Conservation (phyloP, 2,329 filamentous ascomycete species). For the Madurella fahalii region DNA sequence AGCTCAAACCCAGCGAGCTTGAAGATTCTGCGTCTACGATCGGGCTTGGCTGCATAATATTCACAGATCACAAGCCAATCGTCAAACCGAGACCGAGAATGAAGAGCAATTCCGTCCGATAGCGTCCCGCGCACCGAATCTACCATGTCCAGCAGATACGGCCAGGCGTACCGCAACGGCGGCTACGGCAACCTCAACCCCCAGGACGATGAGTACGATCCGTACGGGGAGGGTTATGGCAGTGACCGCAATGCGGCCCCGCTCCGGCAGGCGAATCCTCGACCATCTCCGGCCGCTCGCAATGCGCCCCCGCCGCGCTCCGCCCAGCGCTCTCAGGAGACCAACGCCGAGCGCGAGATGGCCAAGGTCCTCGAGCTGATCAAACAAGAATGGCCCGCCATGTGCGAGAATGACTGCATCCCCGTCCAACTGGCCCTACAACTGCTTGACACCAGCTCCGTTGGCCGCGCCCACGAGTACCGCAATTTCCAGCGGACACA, state of each 20-base stretch:
- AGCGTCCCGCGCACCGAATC: constrained; percentile 12
- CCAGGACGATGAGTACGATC: constrained; percentile 47
- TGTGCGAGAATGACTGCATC: constrained; percentile 83
- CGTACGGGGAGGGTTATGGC: constrained; percentile 44
- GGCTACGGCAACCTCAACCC: constrained; percentile 43
- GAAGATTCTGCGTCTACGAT: too few species aligned
- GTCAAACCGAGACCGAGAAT: constrained; percentile 12
- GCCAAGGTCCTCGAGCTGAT: constrained; percentile 73
- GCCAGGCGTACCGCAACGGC: constrained; percentile 43
- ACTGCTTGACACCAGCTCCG: constrained; percentile 87
- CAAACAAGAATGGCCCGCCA: constrained; percentile 83
- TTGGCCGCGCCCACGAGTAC: constrained; percentile 87
- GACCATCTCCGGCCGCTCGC: constrained; percentile 22
- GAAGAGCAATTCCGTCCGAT: constrained; percentile 20
- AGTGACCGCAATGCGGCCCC: constrained; percentile 40
- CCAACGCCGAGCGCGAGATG: constrained; percentile 54
- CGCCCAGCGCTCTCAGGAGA: constrained; percentile 23
- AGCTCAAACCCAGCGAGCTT: too few species aligned
- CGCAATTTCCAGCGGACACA: constrained; percentile 79
- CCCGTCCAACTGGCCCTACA: constrained; percentile 94
- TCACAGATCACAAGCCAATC: neutral
- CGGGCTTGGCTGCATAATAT: too few species aligned
- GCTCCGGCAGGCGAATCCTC: constrained; percentile 27
- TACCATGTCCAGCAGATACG: constrained; percentile 51
- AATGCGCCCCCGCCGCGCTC: constrained; percentile 34